Base-by-base conservation (phyloP, 768 basidiomycete species). In the Naematelia encephala region DNA sequence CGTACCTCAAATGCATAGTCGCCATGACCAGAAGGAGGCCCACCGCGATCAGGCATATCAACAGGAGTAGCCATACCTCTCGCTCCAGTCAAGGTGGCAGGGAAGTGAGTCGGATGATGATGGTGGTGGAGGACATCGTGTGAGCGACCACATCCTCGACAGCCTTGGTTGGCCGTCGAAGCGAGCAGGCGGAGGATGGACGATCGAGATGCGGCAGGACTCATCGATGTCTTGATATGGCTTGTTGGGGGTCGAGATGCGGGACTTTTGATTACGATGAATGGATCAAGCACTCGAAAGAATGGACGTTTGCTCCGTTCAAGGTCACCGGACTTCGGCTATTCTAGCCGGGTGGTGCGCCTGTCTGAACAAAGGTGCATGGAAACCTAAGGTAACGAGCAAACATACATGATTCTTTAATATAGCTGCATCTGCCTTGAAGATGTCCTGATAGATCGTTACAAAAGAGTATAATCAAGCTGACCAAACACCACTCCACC, bases 1-100 rank as follows among this genome's bases (percentile, higher is more conserved):
- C 72, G 44, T 51, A 74, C 74, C 65, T 76, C 75, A 50, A 76
- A 76, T 16, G 75, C 75, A 49, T 73, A 76, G 50, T 76, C 75
- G 16, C 62, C 66, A 19, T 76, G 62, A 0, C 68, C 74, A 11
- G 66, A 62, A 5, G 64, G 70, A 19, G 63, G 61, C 3, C 58
- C 58, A 23, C 60, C 63, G 1, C 54, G 25, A 8, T 64, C 44
- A 43, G 54, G 51, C 4, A 39, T 56, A 23, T 73, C 69, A 4
- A 70, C 54, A 5, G 72, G 72, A 13, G 72, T 73, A 34, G 72
- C 72, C 67, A 73, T 67, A 0, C 69, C 66, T 56, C 62, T 47
- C 22, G 46, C 47, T 12, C 63, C 44, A 43, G 29, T 48, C n/a
- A 47, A 25, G 21, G 54, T 27, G 11, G 54, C 45, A 11, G 52